Percentiles rank a stretch among this genome's conserved stretches.
Conservation (phyloP, 2,329 filamentous ascomycete species). For the Cordyceps tenuipes region DNA sequence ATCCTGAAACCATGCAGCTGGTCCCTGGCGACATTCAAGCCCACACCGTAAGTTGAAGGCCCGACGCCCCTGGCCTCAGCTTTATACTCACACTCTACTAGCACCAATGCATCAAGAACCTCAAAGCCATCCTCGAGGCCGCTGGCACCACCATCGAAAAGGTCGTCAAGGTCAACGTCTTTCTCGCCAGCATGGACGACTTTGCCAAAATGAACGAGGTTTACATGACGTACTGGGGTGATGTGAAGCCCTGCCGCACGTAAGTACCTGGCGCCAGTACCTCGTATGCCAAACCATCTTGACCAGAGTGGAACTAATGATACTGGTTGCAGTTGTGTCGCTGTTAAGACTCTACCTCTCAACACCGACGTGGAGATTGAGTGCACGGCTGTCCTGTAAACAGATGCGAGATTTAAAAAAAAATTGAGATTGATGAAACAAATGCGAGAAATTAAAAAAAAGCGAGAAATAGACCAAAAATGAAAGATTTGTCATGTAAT, state of each 20-base stretch:
- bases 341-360: slow-evolving; percentile 20
- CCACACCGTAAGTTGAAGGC: slow-evolving; percentile 43
- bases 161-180: slow-evolving; percentile 67
- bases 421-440: no score
- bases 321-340: slow-evolving; percentile 22
- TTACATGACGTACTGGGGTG: slow-evolving; percentile 61
- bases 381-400: slow-evolving; percentile 25
- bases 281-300: not conserved
- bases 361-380: slow-evolving; percentile 16
- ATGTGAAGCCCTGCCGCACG: slow-evolving; percentile 38
- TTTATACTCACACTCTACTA: slow-evolving; percentile 11
- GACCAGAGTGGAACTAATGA: not conserved
- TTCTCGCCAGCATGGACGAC: slow-evolving; percentile 64
- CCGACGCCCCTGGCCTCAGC: not conserved
- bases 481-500: no score
- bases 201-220: slow-evolving; percentile 69
- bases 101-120: slow-evolving; percentile 61
- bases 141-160: slow-evolving; percentile 56
- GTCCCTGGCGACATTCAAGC: slow-evolving; percentile 56
- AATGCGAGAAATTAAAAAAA: slow-evolving; percentile 5
- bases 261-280: slow-evolving; percentile 17
- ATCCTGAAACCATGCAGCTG: slow-evolving; percentile 47
- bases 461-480: not conserved
- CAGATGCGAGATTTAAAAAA: not conserved
- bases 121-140: slow-evolving; percentile 59